These are phyloP conservation scores for Bipolaris victoriae DNA, from an alignment of 2,329 filamentous ascomycete genomes.

Conservation along the genomic window DNA sequence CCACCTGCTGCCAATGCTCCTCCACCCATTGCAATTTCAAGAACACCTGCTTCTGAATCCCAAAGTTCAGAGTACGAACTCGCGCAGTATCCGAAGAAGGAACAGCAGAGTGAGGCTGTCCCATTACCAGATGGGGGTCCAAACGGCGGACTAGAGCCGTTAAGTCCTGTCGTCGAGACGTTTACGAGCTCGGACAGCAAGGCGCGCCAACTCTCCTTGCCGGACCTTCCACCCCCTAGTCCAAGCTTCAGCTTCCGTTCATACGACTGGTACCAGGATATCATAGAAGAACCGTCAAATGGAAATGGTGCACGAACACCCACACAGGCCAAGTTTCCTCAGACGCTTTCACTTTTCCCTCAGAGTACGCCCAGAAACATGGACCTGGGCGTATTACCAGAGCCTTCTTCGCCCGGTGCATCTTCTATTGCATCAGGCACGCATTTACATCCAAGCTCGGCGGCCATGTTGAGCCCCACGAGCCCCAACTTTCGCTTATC, in stretches of 20 bases:
- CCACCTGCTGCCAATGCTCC: conserved; percentile 20
- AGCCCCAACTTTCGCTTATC: conserved; percentile 27
- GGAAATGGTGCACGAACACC: conserved; percentile 17
- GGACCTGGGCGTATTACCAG: conserved; percentile 15
- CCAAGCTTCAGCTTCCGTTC: conserved; percentile 34
- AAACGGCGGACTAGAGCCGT: conserved; percentile 3
- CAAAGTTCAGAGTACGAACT: conserved; percentile 29
- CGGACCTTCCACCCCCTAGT: conserved; percentile 29
- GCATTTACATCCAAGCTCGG: conserved; percentile 27
- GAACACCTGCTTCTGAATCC: conserved; percentile 5
- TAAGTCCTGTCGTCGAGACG: conserved; percentile 14
- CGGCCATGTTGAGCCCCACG: conserved; percentile 22
- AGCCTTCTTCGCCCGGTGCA: conserved; percentile 22
- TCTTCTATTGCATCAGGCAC: conserved; percentile 18
- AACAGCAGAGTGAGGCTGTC: conserved; percentile 4
- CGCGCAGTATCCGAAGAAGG: conserved; percentile 21
- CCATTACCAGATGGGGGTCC: conserved; percentile 14
- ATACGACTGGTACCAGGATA: conserved; percentile 39
- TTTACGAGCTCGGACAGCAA: conserved; percentile 22
- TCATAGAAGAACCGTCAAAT: conserved; percentile 27
- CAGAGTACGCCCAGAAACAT: conserved; percentile 3
- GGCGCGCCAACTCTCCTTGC: conserved; percentile 23
- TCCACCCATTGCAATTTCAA: conserved; percentile 12
- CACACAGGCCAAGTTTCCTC: conserved; percentile 16
- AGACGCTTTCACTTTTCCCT: conserved; percentile 14